These are phyloP conservation scores for Hypholoma sublateritium DNA, from an alignment of 768 basidiomycete genomes.

Conservation along the genomic window DNA sequence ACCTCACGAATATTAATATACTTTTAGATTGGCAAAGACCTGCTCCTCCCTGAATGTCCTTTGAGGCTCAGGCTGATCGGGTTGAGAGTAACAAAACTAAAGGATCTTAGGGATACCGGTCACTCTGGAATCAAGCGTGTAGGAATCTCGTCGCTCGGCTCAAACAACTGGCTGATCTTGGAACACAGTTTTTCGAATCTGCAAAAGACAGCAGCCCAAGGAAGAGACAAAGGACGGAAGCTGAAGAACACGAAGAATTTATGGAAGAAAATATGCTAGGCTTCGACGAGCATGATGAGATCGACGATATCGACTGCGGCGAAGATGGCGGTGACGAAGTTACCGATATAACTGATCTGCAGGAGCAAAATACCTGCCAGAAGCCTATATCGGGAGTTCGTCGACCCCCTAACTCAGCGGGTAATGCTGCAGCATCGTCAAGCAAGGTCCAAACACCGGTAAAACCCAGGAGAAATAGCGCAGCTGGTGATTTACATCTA, in stretches of 20 bases:
- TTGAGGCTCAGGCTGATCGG: conserved; percentile 84
- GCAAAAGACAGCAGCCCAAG: conserved; percentile 29
- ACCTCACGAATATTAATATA: conserved; percentile 6
- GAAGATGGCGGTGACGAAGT: conserved; percentile 23
- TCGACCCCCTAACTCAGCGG: too few species aligned
- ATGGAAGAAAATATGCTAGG: conserved; percentile 47
- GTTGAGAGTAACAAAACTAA: conserved; percentile 83
- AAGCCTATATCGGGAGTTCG: conserved; percentile 17
- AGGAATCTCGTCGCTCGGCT: conserved; percentile 15
- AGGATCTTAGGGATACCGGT: conserved; percentile 62
- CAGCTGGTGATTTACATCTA: too few species aligned
- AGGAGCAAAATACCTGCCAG: background rate
- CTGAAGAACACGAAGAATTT: conserved; percentile 16
- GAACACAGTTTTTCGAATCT: conserved; percentile 57
- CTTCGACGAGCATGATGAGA: conserved; percentile 51
- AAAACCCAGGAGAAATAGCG: too few species aligned
- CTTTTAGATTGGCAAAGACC: conserved; percentile 71
- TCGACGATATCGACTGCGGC: conserved; percentile 25
- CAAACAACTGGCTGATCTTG: background rate
- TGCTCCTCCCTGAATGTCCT: conserved; percentile 80
- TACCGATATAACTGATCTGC: conserved; percentile 7
- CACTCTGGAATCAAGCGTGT: conserved; percentile 74
- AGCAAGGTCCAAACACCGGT: background rate
- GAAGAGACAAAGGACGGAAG: conserved; percentile 32
- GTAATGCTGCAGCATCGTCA: conserved; percentile 14